Percentiles rank a stretch among this genome's conserved stretches.
These are phyloP conservation scores for Rhizophlyctis rosea DNA, from an alignment of 192 early-diverging fungal genomes.

Conservation along the genomic window DNA sequence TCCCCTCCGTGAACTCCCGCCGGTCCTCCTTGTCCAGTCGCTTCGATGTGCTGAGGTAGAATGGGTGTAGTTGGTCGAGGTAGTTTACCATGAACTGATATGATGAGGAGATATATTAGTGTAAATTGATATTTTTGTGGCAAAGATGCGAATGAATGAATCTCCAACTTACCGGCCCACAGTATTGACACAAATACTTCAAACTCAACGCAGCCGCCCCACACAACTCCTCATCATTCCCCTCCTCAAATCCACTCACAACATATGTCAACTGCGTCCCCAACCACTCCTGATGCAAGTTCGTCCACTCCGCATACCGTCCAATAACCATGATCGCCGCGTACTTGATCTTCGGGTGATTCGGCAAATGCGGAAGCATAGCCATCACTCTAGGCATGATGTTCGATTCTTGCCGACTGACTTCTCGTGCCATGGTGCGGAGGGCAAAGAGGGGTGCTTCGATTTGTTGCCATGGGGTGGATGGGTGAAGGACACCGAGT, in stretches of 20 bases:
- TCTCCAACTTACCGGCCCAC: conserved; percentile 73
- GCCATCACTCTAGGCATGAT: conserved; percentile 91
- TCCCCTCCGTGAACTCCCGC: conserved; percentile 79
- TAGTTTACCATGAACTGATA: conserved; percentile 69
- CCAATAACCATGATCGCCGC: conserved; percentile 95
- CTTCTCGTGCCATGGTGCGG: conserved; percentile 86
- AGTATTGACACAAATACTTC: conserved; percentile 87
- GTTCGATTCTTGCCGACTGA: conserved; percentile 65
- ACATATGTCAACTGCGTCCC: conserved; percentile 90
- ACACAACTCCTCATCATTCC: conserved; percentile 70
- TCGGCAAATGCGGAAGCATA: conserved; percentile 77
- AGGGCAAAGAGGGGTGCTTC: conserved; percentile 94
- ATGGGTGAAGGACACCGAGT: conserved; percentile 35
- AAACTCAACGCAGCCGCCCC: conserved; percentile 84
- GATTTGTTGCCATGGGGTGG: conserved; percentile 81
- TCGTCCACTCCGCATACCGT: conserved; percentile 92
- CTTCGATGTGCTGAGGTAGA: conserved; percentile 73
- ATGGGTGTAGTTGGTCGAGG: conserved; percentile 74
- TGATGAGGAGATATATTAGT: conserved; percentile 12
- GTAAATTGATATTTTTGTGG: too few species aligned
- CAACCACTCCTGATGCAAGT: conserved; percentile 82
- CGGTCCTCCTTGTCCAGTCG: conserved; percentile 67
- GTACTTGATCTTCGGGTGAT: conserved; percentile 92
- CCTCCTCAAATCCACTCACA: conserved; percentile 75
- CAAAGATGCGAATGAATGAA: background rate